Base-by-base conservation (phyloP, 495 filamentous ascomycete genomes). In the Baudoinia panamericana region DNA sequence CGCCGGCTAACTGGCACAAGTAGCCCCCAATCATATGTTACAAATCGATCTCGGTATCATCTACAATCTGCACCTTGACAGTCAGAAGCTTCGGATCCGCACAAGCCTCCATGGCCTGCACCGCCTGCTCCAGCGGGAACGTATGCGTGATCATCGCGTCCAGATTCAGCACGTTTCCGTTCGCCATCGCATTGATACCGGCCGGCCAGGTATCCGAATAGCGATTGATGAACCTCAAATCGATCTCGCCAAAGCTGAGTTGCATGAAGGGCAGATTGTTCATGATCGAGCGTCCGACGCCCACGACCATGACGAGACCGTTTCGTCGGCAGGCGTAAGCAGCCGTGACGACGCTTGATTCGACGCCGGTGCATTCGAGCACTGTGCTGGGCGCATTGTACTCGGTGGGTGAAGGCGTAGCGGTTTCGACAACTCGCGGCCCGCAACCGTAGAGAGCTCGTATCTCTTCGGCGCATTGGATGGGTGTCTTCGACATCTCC, bases 261-360 rank as follows among this genome's bases (percentile, higher is more conserved):
- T 76, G 73, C 76, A 79, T 79, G 48, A 79, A 80, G 0, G 74
- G 76, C 11, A 79, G 44, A 28, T 75, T 74, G 48, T 76, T 71
- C 66, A 78, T 71, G 13, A 70, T 62, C 13, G 63, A 53, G 37
- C 65, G 71, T 4, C 75, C 74, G 2, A 79, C 73, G 0, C 76
- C 76, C 46, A 79, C 72, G 1, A 77, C 73, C 60, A 77, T 71
- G 18, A 79, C 61, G 0, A 63, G 64, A 2, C 76, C 75, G 13
- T 73, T 73, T 38, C 70, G 58, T 20, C 71, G 62, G n/a, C 61
- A 69, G n/a, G 64, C 61, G 51, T 65, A 75, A 4, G 63, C 63
- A 2, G 73, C 73, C 1, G 70, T 75, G 38, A 62, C 60, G 10
- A 80, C 60, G 48, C 69, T 73, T 47, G 62, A 72, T 46, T 79